A percentile compares a stretch with the other conserved stretches of the same genome.
These are phyloP conservation scores for Fusarium sp. DNA, from an alignment of 2,329 filamentous ascomycete species.

Conservation along the genomic window DNA sequence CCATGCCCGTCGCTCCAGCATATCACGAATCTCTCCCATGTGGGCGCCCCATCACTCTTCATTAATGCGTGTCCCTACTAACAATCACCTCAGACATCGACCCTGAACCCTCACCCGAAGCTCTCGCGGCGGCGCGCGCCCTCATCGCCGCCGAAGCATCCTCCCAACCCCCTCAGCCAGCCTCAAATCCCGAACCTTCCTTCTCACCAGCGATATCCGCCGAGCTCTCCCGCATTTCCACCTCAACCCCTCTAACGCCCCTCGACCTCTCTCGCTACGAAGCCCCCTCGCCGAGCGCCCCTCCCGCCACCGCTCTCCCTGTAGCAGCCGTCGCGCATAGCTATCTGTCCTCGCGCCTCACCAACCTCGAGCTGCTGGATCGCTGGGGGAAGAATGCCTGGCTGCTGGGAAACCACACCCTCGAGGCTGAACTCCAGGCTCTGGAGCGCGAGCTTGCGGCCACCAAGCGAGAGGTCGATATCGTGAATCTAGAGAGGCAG, in stretches of 20 bases:
- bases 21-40: slow-evolving; percentile 87
- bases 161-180: slow-evolving; percentile 65
- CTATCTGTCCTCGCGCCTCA: slow-evolving; percentile 67
- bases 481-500: slow-evolving; percentile 79
- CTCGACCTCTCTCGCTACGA: slow-evolving; percentile 88
- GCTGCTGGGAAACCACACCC: slow-evolving; percentile 86
- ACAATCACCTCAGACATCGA: slow-evolving; percentile 80
- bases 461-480: slow-evolving; percentile 78
- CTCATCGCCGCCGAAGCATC: slow-evolving; percentile 79
- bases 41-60: slow-evolving; percentile 59
- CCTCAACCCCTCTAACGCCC: slow-evolving; percentile 58
- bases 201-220: slow-evolving; percentile 78
- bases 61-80: slow-evolving; percentile 25
- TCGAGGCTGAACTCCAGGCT: slow-evolving; percentile 76
- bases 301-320: slow-evolving; percentile 76
- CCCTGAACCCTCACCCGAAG: slow-evolving; percentile 73
- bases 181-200: slow-evolving; percentile 64
- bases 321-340: slow-evolving; percentile 65
- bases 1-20: slow-evolving; percentile 53
- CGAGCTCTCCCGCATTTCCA: slow-evolving; percentile 78
- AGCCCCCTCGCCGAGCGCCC: slow-evolving; percentile 60
- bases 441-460: slow-evolving; percentile 83
- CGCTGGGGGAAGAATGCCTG: slow-evolving; percentile 90
- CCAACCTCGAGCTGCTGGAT: slow-evolving; percentile 81
- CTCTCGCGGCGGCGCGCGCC: slow-evolving; percentile 76